Base-by-base conservation (phyloP, 1,139 yeast species). In the Spencermartinsiella ligniputridi region DNA sequence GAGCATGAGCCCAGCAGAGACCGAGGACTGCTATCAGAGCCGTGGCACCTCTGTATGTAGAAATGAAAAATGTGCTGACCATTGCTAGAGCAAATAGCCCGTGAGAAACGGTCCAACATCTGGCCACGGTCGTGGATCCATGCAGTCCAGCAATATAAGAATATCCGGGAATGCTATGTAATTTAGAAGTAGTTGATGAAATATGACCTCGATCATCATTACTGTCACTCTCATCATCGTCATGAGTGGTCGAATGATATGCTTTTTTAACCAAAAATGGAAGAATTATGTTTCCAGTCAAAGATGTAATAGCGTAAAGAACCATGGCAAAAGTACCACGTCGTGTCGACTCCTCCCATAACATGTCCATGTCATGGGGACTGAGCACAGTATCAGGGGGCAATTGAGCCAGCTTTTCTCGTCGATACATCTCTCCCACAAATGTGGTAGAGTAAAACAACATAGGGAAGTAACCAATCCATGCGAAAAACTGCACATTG, bases 391-490 rank as follows among this genome's bases (percentile, higher is more conserved):
- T 55, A 16, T 44, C 46, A 2, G 51, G 44, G 13, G 47, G 42
- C 29, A 57, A 40, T n/a, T 37, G 16, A 12, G 44, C 38, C 22
- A 53, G 41, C 46, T 52, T 45, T 25, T 59, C 54, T 16, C 52
- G 48, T 16, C 53, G 50, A 55, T 67, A 68, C 19, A 68, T 61
- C 47, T 67, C 72, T 2, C 70, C 69, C 2, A 68, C 70, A 61
- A 67, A 68, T 1, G 70, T 63, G 2, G 72, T 57, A 2, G 70
- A 62, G 49, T 67, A 67, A 42, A 63, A 65, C 33, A 66, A 44
- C 50, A 66, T 55, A 3, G 69, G 63, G 52, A 65, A 66, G 63
- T 68, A 66, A 3, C 66, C 66, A 40, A 61, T 61, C 68, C 69
- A 64, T 9, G 68, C 65, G 42, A 61, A 61, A 37, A 66, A 55